Percentiles rank a stretch among this genome's conserved stretches.
These are phyloP conservation scores for Solanum chiquidenum DNA, from an alignment of 257 asterid species.

Conservation along the genomic window DNA sequence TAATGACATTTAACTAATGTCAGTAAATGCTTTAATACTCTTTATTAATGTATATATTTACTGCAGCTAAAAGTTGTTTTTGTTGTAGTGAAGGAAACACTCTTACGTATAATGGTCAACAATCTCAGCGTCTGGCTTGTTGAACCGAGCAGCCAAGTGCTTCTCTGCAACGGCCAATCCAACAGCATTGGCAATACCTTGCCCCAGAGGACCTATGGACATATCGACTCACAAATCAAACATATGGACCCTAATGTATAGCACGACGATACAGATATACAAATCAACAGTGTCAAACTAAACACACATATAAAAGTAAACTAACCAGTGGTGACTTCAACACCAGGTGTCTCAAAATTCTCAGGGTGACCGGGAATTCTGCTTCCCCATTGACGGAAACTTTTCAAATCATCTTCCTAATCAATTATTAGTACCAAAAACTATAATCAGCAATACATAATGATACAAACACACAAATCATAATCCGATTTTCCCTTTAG, in stretches of 20 bases:
- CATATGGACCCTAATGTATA: not conserved
- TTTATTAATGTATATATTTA: not conserved
- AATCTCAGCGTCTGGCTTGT: constrained; percentile 57
- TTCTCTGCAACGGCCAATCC: constrained; percentile 78
- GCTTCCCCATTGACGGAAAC: constrained; percentile 75
- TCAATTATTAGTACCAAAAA: not conserved
- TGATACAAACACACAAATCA: not conserved
- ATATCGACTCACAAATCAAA: not conserved
- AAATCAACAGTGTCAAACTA: not conserved
- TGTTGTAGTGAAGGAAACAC: not conserved
- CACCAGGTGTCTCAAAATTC: constrained; percentile 71
- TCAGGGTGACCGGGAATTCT: constrained; percentile 81
- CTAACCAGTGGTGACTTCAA: constrained; percentile 71
- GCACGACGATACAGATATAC: not conserved
- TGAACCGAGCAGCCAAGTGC: constrained; percentile 77
- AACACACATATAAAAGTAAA: not conserved
- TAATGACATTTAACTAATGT: no score
- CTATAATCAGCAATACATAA: constrained; percentile 1
- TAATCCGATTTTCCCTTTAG: not conserved
- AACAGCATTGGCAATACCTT: constrained; percentile 77
- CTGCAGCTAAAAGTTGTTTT: not conserved
- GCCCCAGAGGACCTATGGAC: constrained; percentile 74
- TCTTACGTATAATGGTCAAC: constrained; percentile 79
- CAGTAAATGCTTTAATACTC: not conserved
- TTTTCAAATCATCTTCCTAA: constrained; percentile 59